Evolutionary conservation across 352 stramenopile species (phyloP), one percentile per base, ranked within the genome.

Genomic region (Thraustotheca clavata): DNA sequence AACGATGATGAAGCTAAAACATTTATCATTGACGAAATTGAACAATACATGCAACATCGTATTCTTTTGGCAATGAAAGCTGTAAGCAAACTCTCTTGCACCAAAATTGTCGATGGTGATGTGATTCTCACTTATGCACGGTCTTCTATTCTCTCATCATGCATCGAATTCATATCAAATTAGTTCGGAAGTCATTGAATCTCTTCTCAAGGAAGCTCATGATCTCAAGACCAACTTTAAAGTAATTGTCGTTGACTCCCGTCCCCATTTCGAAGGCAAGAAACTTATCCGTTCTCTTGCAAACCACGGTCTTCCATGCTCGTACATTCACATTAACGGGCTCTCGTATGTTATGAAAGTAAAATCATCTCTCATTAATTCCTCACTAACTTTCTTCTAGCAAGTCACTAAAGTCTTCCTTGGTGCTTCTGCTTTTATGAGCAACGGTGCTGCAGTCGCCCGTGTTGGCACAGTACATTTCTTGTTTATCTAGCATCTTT

Each of bases 361-460:
- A 57, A 40, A 6, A 40, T 32, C 8, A 16, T 29, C 49, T 40
- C 7, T 18, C 6, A 22, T 33, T 59, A 18, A 16, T 36, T 7
- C 6, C 8, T 40, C 12, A n/a, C n/a, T 41, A 29, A 40, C 11
- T n/a, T 32, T 3, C 24, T 2, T 49, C 38, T 49, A 62, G 39
- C 87, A 97, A 48, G 94, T 98, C 9, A 98, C 89, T 47, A 98
- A 98, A 72, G 94, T 99, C 11, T 86, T 98, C 69, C 74, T 98
- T 1, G 96, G 96, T 32, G 94, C 94, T 0, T 87, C 87, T 52
- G 94, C 94, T 24, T 86, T 99, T 66, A 96, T 98, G 84, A 97
- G 87, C 70, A 98, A 99, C 71, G 95, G 96, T 31, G 87, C 90
- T 47, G 88, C 96, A 0, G 78, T 98, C 38, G 82, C 85, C 2